Percentiles rank a stretch among this genome's conserved stretches.
Evolutionary conservation across 2,329 filamentous ascomycete species (phyloP).

Genomic region (Cyphellophora europaea): DNA sequence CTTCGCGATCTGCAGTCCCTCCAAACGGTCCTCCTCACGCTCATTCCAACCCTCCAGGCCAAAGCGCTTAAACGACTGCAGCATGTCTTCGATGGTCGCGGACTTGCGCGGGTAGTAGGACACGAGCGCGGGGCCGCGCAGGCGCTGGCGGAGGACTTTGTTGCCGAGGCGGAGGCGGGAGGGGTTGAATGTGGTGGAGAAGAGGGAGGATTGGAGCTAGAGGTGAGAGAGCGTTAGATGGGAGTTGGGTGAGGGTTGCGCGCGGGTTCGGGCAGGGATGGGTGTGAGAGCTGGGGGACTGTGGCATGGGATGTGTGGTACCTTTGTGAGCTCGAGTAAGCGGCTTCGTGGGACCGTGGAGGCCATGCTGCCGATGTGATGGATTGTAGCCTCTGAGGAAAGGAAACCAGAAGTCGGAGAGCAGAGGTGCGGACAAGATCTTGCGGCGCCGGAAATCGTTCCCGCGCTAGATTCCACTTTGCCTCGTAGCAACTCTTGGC

Average conservation of each 20-base stretch:
- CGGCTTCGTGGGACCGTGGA: constrained; percentile 14
- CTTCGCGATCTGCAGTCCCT: constrained; percentile 58
- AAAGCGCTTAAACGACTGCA: constrained; percentile 55
- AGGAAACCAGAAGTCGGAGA: too few species aligned
- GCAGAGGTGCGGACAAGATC: too few species aligned
- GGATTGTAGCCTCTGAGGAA: too few species aligned
- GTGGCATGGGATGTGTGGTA: constrained; percentile 2
- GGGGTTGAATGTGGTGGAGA: constrained; percentile 86
- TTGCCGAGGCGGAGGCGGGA: constrained; percentile 73
- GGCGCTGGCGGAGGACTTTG: constrained; percentile 80
- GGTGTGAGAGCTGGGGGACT: background rate
- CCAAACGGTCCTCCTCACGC: constrained; percentile 67
- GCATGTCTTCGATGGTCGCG: constrained; percentile 63
- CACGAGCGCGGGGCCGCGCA: constrained; percentile 72
- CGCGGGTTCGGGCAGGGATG: background rate
- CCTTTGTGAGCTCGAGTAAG: constrained; percentile 17
- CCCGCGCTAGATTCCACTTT: too few species aligned
- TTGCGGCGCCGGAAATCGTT: too few species aligned
- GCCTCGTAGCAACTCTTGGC: too few species aligned
- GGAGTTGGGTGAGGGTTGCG: constrained; percentile 1
- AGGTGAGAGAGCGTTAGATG: too few species aligned
- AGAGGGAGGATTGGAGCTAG: constrained; percentile 87
- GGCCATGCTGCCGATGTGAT: too few species aligned
- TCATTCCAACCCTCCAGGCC: constrained; percentile 64
- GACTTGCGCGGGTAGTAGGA: constrained; percentile 80